Conservation (phyloP, 768 basidiomycete species). For the Xerocomellus intermedius region DNA sequence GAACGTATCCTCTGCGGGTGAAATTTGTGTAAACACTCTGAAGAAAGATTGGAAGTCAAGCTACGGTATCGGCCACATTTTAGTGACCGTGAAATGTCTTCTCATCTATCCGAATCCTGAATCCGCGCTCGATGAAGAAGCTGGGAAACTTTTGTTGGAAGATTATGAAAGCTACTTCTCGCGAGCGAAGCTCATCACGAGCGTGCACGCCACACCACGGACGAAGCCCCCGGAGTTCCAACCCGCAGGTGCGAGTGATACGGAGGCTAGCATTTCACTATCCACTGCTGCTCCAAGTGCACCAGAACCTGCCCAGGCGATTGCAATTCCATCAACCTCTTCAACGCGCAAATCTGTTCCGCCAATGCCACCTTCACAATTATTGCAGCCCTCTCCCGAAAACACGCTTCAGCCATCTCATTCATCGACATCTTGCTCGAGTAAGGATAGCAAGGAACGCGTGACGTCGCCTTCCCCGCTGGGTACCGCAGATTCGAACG, state of each 20-base stretch:
- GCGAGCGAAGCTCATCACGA: constrained; percentile 85
- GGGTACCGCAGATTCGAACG: constrained; percentile 69
- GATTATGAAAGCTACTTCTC: constrained; percentile 86
- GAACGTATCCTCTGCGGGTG: constrained; percentile 85
- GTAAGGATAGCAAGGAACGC: constrained; percentile 51
- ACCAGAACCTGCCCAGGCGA: constrained; percentile 26
- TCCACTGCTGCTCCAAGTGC: constrained; percentile 19
- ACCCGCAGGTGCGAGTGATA: constrained; percentile 35
- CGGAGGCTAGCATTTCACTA: constrained; percentile 15
- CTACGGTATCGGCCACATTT: constrained; percentile 88
- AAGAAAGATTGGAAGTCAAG: constrained; percentile 97
- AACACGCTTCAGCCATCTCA: constrained; percentile 43
- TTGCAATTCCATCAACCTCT: constrained; percentile 42
- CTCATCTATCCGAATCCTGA: constrained; percentile 97
- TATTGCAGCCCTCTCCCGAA: constrained; percentile 34
- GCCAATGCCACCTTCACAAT: constrained; percentile 39
- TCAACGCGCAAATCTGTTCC: constrained; percentile 44
- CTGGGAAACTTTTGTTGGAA: constrained; percentile 87
- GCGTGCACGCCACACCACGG: constrained; percentile 86
- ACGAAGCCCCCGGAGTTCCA: constrained; percentile 72
- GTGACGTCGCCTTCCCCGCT: constrained; percentile 68
- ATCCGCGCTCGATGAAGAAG: constrained; percentile 94
- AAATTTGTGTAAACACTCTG: constrained; percentile 95
- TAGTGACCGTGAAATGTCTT: constrained; percentile 91
- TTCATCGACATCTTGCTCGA: constrained; percentile 31